Evolutionary conservation across 1,139 yeast species (phyloP).

Genomic region (Taiozyma sp.): DNA sequence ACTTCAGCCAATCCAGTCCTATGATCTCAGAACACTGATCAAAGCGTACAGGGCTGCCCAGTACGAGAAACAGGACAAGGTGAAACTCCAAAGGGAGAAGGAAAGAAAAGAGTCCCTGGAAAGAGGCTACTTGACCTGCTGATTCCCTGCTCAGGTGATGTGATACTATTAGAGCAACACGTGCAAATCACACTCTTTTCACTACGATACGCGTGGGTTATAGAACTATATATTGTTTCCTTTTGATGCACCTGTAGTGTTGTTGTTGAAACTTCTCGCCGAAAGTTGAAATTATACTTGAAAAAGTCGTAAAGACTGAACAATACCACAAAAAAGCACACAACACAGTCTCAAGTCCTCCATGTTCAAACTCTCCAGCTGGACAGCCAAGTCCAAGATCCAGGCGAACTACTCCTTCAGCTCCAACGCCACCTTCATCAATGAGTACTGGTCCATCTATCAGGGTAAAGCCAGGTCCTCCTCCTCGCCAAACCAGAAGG

Average conservation of each 20-base stretch:
- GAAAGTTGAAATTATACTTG: not conserved
- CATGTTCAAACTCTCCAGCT: slow-evolving; percentile 8
- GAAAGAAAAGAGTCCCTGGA: not conserved
- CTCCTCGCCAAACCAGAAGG: slow-evolving; percentile 36
- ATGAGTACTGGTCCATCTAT: slow-evolving; percentile 82
- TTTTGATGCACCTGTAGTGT: not conserved
- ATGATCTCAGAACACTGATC: not conserved
- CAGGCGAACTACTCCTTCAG: slow-evolving; percentile 70
- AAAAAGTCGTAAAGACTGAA: not conserved
- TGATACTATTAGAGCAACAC: too few species aligned
- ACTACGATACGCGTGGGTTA: not conserved
- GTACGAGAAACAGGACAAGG: not conserved
- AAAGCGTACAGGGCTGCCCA: not conserved
- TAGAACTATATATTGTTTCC: not conserved
- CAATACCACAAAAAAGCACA: not conserved
- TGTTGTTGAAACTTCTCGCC: not conserved
- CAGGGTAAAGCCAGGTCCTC: slow-evolving; percentile 68
- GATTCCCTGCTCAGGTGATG: not conserved
- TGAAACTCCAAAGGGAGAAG: not conserved
- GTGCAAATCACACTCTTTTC: not conserved
- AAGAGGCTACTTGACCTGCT: not conserved
- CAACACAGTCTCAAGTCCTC: not conserved
- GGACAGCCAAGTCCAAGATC: slow-evolving; percentile 49
- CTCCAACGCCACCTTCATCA: slow-evolving; percentile 64
- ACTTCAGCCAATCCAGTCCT: not conserved